A percentile compares a stretch with the other conserved stretches of the same genome.
Conservation (phyloP, 1,139 yeast genomes). For the Candida glucosophila region DNA sequence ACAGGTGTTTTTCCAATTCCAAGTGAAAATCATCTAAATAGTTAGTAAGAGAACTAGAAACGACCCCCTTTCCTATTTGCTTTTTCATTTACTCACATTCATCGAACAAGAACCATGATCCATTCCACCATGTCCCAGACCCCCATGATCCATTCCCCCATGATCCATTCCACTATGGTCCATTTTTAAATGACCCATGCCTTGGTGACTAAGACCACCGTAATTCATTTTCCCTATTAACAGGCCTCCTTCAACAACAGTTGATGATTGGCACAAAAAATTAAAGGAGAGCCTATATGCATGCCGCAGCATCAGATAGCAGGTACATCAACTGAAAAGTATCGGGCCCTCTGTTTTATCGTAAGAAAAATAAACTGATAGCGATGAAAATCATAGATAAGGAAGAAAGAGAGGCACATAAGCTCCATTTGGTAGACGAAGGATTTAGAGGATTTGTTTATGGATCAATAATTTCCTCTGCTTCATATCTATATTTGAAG, state of each 20-base stretch:
- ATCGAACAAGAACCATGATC: slow-evolving; percentile 37
- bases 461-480: slow-evolving; percentile 28
- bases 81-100: slow-evolving; percentile 28
- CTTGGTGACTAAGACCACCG: too few relatives aligned
- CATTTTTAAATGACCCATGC: too few relatives aligned
- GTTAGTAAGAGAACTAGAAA: neutral
- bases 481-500: slow-evolving; percentile 25
- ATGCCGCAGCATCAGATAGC: too few relatives aligned
- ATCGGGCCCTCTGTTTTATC: too few relatives aligned
- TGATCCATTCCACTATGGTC: too few relatives aligned
- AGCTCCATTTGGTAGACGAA: slow-evolving; percentile 25
- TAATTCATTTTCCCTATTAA: too few relatives aligned
- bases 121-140: slow-evolving; percentile 13
- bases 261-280: too few relatives aligned
- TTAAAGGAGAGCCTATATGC: too few relatives aligned
- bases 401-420: slow-evolving; percentile 38
- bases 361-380: too few relatives aligned
- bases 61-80: neutral
- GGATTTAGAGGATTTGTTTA: slow-evolving; percentile 33
- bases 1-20: slow-evolving; percentile 70
- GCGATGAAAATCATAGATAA: slow-evolving; percentile 33
- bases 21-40: slow-evolving; percentile 68
- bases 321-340: too few relatives aligned
- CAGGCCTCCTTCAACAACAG: too few relatives aligned
- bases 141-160: slow-evolving; percentile 18